These are phyloP conservation scores for Cladosporium sp. DNA, from an alignment of 2,329 filamentous ascomycete genomes.

Conservation along the genomic window DNA sequence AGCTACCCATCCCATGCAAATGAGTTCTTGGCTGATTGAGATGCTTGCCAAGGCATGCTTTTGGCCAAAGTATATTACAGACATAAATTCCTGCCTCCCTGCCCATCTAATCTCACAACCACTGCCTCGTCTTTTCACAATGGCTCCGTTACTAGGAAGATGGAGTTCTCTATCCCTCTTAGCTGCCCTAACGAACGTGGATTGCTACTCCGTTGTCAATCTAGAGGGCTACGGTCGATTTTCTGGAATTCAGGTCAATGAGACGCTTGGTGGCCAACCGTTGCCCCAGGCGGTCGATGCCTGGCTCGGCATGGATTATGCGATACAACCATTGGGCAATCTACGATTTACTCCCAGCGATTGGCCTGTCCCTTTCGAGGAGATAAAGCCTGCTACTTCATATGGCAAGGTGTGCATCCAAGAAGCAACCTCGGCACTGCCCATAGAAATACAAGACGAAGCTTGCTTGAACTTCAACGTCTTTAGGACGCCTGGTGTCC, in stretches of 20 bases:
- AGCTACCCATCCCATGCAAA: too few relatives aligned
- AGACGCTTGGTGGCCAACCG: constrained; percentile 5
- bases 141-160: background rate
- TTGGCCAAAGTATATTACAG: too few relatives aligned
- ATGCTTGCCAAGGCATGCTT: too few relatives aligned
- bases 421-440: constrained; percentile 14
- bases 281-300: background rate
- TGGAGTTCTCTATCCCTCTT: background rate
- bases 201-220: background rate
- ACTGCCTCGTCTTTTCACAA: background rate
- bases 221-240: constrained; percentile 4
- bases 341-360: background rate
- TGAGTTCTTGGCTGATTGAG: too few relatives aligned
- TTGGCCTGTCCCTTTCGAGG: background rate
- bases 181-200: background rate
- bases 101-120: too few relatives aligned
- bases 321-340: constrained; percentile 2
- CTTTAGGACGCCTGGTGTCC: constrained; percentile 36
- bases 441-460: constrained; percentile 30
- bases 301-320: constrained; percentile 9
- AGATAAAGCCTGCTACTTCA: constrained; percentile 20
- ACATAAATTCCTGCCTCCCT: too few relatives aligned
- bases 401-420: constrained; percentile 30
- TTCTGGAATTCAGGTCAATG: constrained; percentile 4
- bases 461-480: constrained; percentile 57